These are phyloP conservation scores for Castanopsis chinensis DNA, from an alignment of 306 rosid species.

Conservation along the genomic window DNA sequence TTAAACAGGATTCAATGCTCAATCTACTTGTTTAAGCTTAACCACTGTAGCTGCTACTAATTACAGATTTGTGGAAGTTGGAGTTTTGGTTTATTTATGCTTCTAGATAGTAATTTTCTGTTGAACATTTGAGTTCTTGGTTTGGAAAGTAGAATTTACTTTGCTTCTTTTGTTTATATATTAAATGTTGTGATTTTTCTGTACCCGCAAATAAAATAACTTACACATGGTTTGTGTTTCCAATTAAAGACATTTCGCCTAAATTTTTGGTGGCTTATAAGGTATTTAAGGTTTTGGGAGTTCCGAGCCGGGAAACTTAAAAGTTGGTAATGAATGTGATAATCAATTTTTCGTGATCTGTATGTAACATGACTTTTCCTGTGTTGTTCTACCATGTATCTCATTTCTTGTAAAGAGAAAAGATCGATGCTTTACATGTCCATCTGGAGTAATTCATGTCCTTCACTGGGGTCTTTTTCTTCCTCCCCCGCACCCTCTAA, in stretches of 20 bases:
- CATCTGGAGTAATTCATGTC: neutral
- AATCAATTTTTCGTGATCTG: neutral
- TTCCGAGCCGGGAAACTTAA: neutral
- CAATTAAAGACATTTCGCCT: neutral
- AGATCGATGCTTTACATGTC: neutral
- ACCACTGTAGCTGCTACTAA: too few species aligned
- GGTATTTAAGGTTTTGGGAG: neutral
- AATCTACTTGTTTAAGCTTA: slow-evolving; percentile 14
- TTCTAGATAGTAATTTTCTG: neutral
- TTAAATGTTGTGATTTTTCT: neutral
- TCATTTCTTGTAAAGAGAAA: neutral
- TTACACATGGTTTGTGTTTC: neutral
- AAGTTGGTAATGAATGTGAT: neutral
- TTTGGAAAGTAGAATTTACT: neutral
- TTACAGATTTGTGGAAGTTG: neutral
- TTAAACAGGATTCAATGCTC: neutral
- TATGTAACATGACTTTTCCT: neutral
- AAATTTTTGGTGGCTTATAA: neutral
- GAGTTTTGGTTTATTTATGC: neutral
- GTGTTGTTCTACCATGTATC: neutral
- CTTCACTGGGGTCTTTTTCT: neutral
- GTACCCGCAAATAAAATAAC: neutral
- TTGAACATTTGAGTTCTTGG: neutral
- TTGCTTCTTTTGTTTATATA: neutral
- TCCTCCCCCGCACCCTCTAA: too few species aligned